Percentiles rank a stretch among this genome's conserved stretches.
These are phyloP conservation scores for Protomyces inouyei DNA, from an alignment of 1,139 yeast genomes.

Conservation along the genomic window DNA sequence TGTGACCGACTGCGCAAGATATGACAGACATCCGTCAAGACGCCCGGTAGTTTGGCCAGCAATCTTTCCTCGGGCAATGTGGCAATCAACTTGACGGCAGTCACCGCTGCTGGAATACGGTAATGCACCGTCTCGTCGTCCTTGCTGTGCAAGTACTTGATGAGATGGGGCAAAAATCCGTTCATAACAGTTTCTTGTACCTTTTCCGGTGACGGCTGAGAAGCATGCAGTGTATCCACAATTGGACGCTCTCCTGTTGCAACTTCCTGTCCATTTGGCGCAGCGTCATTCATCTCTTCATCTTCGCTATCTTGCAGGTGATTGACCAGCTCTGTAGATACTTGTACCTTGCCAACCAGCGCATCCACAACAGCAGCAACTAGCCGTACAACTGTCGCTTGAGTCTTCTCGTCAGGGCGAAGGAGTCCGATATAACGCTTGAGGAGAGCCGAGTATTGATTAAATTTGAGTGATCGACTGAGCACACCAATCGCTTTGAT, in stretches of 20 bases:
- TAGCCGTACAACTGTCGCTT: constrained; percentile 59
- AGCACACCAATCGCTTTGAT: constrained; percentile 59
- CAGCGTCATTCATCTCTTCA: constrained; percentile 30
- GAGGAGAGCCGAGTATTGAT: constrained; percentile 70
- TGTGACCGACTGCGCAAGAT: constrained; percentile 81
- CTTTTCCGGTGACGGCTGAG: constrained; percentile 37
- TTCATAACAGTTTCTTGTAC: constrained; percentile 52
- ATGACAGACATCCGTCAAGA: constrained; percentile 79
- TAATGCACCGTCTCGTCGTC: constrained; percentile 72
- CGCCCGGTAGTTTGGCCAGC: constrained; percentile 65
- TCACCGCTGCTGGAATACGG: constrained; percentile 78
- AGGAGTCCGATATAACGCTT: constrained; percentile 63
- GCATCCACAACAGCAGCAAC: constrained; percentile 62
- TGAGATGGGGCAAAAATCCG: constrained; percentile 60
- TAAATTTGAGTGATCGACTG: constrained; percentile 62
- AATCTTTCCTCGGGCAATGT: constrained; percentile 58
- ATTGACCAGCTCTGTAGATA: constrained; percentile 27
- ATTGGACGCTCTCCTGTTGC: background rate
- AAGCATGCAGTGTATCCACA: background rate
- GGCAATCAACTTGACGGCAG: constrained; percentile 63
- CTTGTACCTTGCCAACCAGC: constrained; percentile 36
- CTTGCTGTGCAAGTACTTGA: constrained; percentile 47
- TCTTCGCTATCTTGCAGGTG: constrained; percentile 27
- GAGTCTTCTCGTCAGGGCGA: constrained; percentile 47
- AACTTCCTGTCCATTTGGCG: constrained; percentile 26